These are phyloP conservation scores for Hondaea fermentalgiana DNA, from an alignment of 108 stramenopile species.

Conservation along the genomic window DNA sequence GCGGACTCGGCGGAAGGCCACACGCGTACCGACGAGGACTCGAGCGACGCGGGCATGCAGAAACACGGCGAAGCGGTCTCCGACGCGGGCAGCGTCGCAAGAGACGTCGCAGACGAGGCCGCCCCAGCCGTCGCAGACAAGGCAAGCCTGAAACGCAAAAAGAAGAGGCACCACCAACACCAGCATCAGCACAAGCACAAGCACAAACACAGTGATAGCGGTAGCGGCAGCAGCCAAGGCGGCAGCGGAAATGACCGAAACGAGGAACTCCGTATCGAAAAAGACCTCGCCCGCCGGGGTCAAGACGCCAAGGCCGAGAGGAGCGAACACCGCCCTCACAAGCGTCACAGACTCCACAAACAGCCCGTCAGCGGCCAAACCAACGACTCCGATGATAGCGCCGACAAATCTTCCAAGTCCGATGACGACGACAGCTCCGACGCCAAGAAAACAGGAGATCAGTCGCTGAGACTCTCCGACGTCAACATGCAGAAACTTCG, in stretches of 20 bases:
- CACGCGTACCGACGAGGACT: background rate
- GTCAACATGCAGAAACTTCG: background rate
- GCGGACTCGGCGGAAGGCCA: background rate
- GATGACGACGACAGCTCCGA: background rate
- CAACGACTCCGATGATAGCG: background rate
- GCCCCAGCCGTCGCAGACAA: background rate
- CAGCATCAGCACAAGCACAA: background rate
- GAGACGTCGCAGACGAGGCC: background rate
- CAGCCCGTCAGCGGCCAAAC: background rate
- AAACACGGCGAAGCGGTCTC: background rate
- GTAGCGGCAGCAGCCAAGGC: background rate
- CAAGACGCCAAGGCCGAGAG: background rate
- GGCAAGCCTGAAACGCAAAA: too few relatives aligned
- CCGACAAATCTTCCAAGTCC: background rate
- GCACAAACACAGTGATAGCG: background rate
- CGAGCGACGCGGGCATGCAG: background rate
- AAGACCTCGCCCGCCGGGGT: background rate
- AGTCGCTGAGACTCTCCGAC: background rate
- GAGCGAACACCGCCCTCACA: background rate
- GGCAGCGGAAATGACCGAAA: background rate
- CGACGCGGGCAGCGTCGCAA: background rate
- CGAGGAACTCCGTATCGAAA: background rate
- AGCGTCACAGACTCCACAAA: background rate
- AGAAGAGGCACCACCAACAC: too few relatives aligned
- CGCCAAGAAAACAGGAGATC: background rate